Evolutionary conservation across 768 basidiomycete genomes (phyloP).

Genomic region (Podaxis carcinomalis): DNA sequence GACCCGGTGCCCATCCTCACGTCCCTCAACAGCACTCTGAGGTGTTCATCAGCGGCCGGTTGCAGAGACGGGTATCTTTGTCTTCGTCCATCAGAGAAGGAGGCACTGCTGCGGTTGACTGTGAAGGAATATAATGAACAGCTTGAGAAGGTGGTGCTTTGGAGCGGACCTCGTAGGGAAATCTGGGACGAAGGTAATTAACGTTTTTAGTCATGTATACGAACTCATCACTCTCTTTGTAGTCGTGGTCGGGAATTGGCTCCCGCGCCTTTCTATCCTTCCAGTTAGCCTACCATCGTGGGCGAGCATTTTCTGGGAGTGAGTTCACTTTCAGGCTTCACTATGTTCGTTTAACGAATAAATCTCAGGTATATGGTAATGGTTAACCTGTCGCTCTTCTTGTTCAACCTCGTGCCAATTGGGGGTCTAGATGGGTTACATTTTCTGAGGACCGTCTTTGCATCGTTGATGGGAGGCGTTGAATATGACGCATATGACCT

Average conservation of each 20-base stretch:
- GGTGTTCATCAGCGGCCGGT: conserved; percentile 37
- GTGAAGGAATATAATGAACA: conserved; percentile 23
- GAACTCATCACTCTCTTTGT: not conserved
- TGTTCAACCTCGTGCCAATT: conserved; percentile 81
- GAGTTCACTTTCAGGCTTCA: conserved; percentile 21
- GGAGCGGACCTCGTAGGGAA: conserved; percentile 67
- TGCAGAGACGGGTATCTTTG: conserved; percentile 42
- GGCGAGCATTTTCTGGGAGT: conserved; percentile 49
- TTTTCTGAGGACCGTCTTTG: conserved; percentile 35
- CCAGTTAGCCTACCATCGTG: conserved; percentile 39
- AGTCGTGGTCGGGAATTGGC: conserved; percentile 52
- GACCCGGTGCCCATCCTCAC: conserved; percentile 55
- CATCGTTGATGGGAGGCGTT: conserved; percentile 1
- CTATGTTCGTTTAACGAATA: not conserved
- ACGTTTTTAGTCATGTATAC: conserved; percentile 5
- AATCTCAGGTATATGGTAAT: conserved; percentile 52
- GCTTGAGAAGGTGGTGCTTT: conserved; percentile 48
- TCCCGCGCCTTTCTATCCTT: conserved; percentile 38
- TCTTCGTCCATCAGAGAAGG: conserved; percentile 42
- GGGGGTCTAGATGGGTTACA: conserved; percentile 68
- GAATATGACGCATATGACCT: conserved; percentile 24
- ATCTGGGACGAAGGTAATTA: conserved; percentile 62
- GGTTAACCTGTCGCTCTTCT: conserved; percentile 71
- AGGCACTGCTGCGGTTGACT: conserved; percentile 54
- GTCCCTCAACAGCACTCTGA: conserved; percentile 18